These are phyloP conservation scores for Solanum infundibuliforme DNA, from an alignment of 257 asterid genomes.

Conservation along the genomic window DNA sequence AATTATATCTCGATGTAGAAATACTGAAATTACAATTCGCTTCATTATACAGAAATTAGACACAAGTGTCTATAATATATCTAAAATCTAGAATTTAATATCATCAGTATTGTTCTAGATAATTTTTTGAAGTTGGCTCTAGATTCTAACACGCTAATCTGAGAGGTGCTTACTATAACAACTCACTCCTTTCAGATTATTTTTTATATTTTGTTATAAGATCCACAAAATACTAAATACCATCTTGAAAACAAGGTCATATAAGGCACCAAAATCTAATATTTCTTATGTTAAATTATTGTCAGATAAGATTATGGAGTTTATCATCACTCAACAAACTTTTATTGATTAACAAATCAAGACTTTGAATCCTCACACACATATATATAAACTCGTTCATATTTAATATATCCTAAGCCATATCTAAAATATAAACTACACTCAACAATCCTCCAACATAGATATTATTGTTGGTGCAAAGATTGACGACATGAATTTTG, in stretches of 20 bases:
- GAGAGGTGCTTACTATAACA: not conserved
- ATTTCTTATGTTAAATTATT: not conserved
- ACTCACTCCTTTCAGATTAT: not conserved
- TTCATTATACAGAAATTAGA: not conserved
- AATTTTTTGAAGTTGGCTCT: not conserved
- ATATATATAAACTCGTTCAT: too few species aligned
- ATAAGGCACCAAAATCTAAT: not conserved
- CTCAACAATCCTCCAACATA: not conserved
- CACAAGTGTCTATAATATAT: not conserved
- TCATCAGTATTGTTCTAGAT: too few species aligned
- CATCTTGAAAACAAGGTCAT: not conserved
- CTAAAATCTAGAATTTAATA: not conserved
- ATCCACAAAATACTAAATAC: not conserved
- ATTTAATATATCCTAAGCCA: not conserved
- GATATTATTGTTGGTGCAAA: not conserved
- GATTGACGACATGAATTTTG: not conserved
- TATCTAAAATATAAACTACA: not conserved
- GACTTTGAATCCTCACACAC: not conserved
- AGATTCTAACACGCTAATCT: not conserved
- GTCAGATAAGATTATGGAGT: not conserved
- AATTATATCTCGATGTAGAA: too few species aligned
- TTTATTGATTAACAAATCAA: not conserved
- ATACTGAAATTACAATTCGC: not conserved
- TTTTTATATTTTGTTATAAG: too few species aligned
- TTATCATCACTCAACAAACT: not conserved